A percentile compares a stretch with the other conserved stretches of the same genome.
Conservation (phyloP, 257 asterid genomes). For the Dorcoceras hygrometricum region DNA sequence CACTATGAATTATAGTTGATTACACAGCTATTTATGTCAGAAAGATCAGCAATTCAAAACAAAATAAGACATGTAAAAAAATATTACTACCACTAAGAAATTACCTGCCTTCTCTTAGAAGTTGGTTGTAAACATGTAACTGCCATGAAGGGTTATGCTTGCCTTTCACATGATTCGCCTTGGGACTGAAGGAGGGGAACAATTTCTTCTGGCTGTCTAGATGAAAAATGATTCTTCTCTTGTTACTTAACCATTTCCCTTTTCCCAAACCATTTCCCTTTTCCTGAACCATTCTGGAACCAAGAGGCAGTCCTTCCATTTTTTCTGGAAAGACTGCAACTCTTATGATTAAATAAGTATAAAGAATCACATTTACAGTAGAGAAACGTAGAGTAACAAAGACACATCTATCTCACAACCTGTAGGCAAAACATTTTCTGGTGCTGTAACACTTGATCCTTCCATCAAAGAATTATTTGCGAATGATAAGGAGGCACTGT, state of each 20-base stretch:
- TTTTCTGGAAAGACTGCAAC: slow-evolving; percentile 40
- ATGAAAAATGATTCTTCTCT: slow-evolving; percentile 30
- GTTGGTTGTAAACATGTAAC: slow-evolving; percentile 67
- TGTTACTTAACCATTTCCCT: slow-evolving; percentile 38
- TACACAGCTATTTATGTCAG: slow-evolving; percentile 12
- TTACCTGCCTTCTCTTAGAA: slow-evolving; percentile 86
- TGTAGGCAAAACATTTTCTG: slow-evolving; percentile 34
- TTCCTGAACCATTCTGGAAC: slow-evolving; percentile 41
- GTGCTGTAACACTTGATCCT: slow-evolving; percentile 39
- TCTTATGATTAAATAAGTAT: slow-evolving; percentile 26
- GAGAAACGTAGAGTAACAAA: slow-evolving; percentile 21
- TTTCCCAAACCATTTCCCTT: slow-evolving; percentile 42
- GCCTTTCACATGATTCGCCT: slow-evolving; percentile 39
- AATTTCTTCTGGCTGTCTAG: slow-evolving; percentile 30
- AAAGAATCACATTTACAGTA: slow-evolving; percentile 1
- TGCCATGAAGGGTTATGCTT: slow-evolving; percentile 49
- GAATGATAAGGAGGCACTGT: slow-evolving; percentile 27
- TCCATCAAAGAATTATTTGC: slow-evolving; percentile 33
- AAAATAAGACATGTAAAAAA: slow-evolving; percentile 16
- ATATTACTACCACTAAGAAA: slow-evolving; percentile 16
- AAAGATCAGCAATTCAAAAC: slow-evolving; percentile 10
- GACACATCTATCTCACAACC: slow-evolving; percentile 35
- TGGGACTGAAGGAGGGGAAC: slow-evolving; percentile 41
- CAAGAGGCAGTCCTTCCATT: slow-evolving; percentile 35
- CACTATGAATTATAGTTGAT: slow-evolving; percentile 6